Base-by-base conservation (phyloP, 2,329 filamentous ascomycete genomes). In the Sporothrix variecibatus region DNA sequence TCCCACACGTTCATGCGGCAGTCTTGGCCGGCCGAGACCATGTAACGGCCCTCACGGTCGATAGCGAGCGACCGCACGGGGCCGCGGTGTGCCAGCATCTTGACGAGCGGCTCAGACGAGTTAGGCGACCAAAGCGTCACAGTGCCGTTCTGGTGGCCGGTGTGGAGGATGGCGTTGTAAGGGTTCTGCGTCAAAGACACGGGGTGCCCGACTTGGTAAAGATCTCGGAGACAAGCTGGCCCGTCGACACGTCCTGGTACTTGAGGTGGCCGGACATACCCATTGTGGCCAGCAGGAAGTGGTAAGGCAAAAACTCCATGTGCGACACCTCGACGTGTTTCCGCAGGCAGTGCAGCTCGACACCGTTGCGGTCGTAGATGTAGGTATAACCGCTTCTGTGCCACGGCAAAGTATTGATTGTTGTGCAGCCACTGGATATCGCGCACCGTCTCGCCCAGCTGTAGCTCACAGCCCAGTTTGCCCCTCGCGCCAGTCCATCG, bases 101-200 rank as follows among this genome's bases (percentile, higher is more conserved):
- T 98, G 69, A 98, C 95, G 8, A 98, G 87, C 0, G 96, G 93
- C 0, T 94, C 93, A 73, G 91, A 89, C 34, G 91, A 92, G 82
- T 97, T 99, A 2, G 96, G 96, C 1, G 95, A 98, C 96, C 96
- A 99, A 62, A 99, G 85, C 1, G 94, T 96, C 49, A 99, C 94
- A 2, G 94, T 93, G 74, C 96, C 96, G 80, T 98, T 98, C 80
- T 97, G 94, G 80, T 98, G 95, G 11, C 96, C 96, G 76, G 95
- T 90, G 79, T 98, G 94, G 68, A 98, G 86, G 74, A 99, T 91
- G 20, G 94, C 96, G 81, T 99, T 99, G 82, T 93, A 92, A 0
- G 93, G 93, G 81, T 99, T 99, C 79, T 98, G 95, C 4, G 90
- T 87, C 77, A 99, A 88, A 2, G 95, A 90, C 3, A 93, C 94